Evolutionary conservation across 176 grass and related monocot genomes (phyloP).

Genomic region (Rhynchospora tenuis): DNA sequence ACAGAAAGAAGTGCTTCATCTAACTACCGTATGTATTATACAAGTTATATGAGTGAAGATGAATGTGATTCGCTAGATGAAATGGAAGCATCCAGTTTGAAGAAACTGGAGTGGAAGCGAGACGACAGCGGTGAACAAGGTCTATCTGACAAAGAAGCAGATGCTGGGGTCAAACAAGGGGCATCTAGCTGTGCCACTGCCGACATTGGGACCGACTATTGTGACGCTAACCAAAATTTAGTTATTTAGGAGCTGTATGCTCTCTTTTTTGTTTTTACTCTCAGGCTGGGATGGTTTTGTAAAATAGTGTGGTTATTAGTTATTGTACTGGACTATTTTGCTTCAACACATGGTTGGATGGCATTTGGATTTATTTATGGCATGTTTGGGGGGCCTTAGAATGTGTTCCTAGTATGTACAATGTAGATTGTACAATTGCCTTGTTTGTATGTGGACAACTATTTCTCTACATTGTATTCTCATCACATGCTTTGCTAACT

Average conservation of each 20-base stretch:
- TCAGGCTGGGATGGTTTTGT: not conserved
- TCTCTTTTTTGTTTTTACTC: not conserved
- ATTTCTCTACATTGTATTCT: constrained; percentile 12
- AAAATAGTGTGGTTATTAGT: not conserved
- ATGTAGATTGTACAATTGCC: constrained; percentile 9
- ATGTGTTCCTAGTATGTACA: not conserved
- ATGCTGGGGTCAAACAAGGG: not conserved
- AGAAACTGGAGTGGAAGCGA: constrained; percentile 45
- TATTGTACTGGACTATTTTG: not conserved
- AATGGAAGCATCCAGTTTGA: constrained; percentile 51
- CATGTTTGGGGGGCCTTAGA: not conserved
- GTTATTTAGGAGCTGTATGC: constrained; percentile 2
- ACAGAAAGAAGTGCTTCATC: constrained; percentile 20
- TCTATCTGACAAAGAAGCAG: constrained; percentile 12
- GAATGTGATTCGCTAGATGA: constrained; percentile 42
- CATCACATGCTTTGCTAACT: constrained; percentile 27
- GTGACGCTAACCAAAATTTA: not conserved
- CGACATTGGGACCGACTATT: not conserved
- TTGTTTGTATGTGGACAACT: constrained; percentile 16
- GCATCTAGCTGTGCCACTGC: not conserved
- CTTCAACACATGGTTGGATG: not conserved
- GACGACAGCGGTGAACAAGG: constrained; percentile 19
- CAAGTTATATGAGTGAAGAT: constrained; percentile 23
- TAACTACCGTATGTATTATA: constrained; percentile 11
- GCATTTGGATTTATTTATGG: not conserved